Base-by-base conservation (phyloP, 2,329 filamentous ascomycete species). In the Didymella keratinophila region DNA sequence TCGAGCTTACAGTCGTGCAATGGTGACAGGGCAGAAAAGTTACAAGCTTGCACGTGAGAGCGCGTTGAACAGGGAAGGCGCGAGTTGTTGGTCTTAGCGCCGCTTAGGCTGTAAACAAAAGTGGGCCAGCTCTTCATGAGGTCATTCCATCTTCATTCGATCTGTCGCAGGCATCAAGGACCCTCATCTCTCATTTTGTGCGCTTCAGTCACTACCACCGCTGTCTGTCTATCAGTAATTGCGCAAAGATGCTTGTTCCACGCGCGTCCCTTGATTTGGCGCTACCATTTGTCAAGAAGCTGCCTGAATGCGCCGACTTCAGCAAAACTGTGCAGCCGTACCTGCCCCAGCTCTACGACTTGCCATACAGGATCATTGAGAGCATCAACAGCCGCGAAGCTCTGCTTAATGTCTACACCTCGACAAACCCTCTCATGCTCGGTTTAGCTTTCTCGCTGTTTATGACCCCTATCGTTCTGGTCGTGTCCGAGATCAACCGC, bases 371-470 rank as follows among this genome's bases (percentile, higher is more conserved):
- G 49, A 54, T 83, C 52, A 74, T 87, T 61, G 83, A 86, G 49
- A 85, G 85, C 65, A 80, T 87, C 63, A 82, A 83, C 64, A 87
- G 86, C 72, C 78, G 84, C 32, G 83, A 86, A 51, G 86, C 81
- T 51, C 80, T 97, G 53, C 82, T 87, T 68, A 81, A 87, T 45
- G 79, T 97, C 56, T 99, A 98, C 71, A 76, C 90, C 54, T 83
- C 87, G 46, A 98, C 94, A 18, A 98, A 99, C 74, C 95, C 95
- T 0, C 81, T 97, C 41, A 83, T 97, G 27, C 88, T 86, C 0
- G 90, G 87, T 2, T 83, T 96, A 63, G 89, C 87, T 0, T 85
- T 91, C 52, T 89, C 91, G 2, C 68, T 96, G 18, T 82, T 87
- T 39, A 76, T 96, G n/a, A 87, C 87, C 1, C 84, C 84, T 5